Percentiles rank a stretch among this genome's conserved stretches.
Conservation (phyloP, 2,329 filamentous ascomycete genomes). For the Dichotomopilus funicola region DNA sequence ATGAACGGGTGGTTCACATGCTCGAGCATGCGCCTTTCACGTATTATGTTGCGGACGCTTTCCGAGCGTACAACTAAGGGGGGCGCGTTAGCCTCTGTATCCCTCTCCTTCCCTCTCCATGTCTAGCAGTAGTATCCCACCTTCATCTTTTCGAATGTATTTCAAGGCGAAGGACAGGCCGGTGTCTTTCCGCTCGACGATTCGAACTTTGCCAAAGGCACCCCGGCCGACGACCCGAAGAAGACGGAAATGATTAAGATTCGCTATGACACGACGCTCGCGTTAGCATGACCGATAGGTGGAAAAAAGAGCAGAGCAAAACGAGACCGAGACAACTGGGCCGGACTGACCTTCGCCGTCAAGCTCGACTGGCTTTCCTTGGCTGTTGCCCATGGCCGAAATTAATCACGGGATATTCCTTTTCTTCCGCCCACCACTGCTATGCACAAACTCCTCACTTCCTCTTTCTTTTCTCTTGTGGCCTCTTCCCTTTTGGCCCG, state of each 20-base stretch:
- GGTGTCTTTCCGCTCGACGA: slow-evolving; percentile 96
- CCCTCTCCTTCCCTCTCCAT: not conserved
- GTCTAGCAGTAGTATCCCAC: slow-evolving; percentile 41
- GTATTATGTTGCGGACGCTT: slow-evolving; percentile 96
- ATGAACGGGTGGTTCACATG: slow-evolving; percentile 97
- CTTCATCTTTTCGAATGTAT: slow-evolving; percentile 98
- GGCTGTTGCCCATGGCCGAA: slow-evolving; percentile 77
- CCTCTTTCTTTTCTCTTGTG: not conserved
- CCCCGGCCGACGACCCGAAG: slow-evolving; percentile 94
- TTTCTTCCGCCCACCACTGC: not conserved
- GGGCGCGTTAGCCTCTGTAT: slow-evolving; percentile 5
- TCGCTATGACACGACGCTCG: slow-evolving; percentile 52
- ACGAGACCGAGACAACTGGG: not conserved
- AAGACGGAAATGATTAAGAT: slow-evolving; percentile 93
- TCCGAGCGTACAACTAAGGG: slow-evolving; percentile 86
- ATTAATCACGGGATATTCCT: not conserved
- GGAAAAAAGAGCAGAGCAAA: not conserved
- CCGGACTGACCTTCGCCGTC: slow-evolving; percentile 76
- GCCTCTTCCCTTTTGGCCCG: not conserved
- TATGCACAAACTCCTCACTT: too few species aligned
- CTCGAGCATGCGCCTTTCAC: slow-evolving; percentile 95
- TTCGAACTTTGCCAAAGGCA: slow-evolving; percentile 97
- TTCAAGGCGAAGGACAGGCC: slow-evolving; percentile 91
- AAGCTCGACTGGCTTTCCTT: slow-evolving; percentile 87
- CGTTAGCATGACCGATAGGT: not conserved